phyloP scores from a whole-genome alignment of 176 grass and related monocot species.

The Avena atlantica region DNA sequence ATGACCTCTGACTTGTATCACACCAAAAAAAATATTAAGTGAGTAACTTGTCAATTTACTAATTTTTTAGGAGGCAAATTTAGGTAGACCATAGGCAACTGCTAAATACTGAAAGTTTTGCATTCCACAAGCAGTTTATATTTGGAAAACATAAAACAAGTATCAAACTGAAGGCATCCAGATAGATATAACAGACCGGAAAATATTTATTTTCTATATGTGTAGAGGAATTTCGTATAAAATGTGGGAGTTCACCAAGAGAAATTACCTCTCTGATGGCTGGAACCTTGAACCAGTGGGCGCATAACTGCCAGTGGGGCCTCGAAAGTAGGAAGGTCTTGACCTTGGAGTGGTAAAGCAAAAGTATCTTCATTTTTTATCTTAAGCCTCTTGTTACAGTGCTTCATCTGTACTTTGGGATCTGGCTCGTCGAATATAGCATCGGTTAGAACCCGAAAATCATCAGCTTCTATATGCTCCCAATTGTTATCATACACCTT shows the following conservation, averaged over 20 bases:
- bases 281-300: neutral
- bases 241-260: neutral
- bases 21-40: neutral
- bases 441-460: slow-evolving; percentile 57
- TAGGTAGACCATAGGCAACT: neutral
- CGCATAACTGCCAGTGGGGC: slow-evolving; percentile 29
- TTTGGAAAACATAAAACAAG: neutral
- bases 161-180: neutral
- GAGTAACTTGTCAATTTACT: neutral
- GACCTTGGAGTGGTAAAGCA: slow-evolving; percentile 17
- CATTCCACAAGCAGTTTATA: neutral
- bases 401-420: slow-evolving; percentile 42
- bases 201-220: neutral
- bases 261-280: slow-evolving; percentile 35
- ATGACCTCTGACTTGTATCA: neutral
- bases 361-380: neutral
- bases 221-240: neutral
- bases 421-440: slow-evolving; percentile 51
- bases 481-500: slow-evolving; percentile 56
- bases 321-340: slow-evolving; percentile 28
- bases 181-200: slow-evolving; percentile 2
- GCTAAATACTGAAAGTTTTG: neutral
- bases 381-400: slow-evolving; percentile 48
- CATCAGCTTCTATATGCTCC: slow-evolving; percentile 87
- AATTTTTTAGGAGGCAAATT: neutral